Base-by-base conservation (phyloP, 2,329 filamentous ascomycete genomes). In the Fusarium dlaminii region DNA sequence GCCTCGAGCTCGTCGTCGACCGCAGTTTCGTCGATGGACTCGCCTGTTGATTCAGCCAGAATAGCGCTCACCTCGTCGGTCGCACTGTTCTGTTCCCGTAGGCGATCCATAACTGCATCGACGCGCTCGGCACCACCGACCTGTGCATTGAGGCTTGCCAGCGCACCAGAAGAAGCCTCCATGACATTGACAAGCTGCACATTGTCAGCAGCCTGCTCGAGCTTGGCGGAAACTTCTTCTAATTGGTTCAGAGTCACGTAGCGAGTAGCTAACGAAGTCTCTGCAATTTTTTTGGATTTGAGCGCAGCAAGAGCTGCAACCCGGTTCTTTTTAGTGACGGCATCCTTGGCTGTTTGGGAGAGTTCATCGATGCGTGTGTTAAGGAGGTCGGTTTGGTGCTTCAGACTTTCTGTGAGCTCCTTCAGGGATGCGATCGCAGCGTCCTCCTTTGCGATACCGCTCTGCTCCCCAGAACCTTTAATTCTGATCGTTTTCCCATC, bases 1-100 rank as follows among this genome's bases (percentile, higher is more conserved):
- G 87, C 91, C 75, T 93, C 92, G 52, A 98, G 87, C 84, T 98
- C 96, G 68, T 96, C 93, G 75, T 98, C 95, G 63, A 98, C 90
- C 81, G 97, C 95, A 27, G 80, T 87, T 79, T 98, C 95, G 80
- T 98, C 94, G 37, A 97, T 86, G 3, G 81, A 82, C 45, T 77
- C 80, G 20, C 83, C 84, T 18, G 84, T 86, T 11, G 79, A 76
- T 75, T 96, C 94, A 59, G 91, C 90, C 71, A 98, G 88, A 45
- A 96, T 91, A 63, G 88, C 90, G 34, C 91, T 90, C 29, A 98
- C 89, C 83, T 98, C 96, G 79, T 98, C 95, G 30, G 92, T 91
- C 76, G 92, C 90, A 58, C 85, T 88, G 90, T 96, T 96, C 83
- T 97, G 91, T 76, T 95, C 92, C 59, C 93, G 89, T 78, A 98